Conservation (phyloP, 495 filamentous ascomycete species). For the Saxophila tyrrhenica region DNA sequence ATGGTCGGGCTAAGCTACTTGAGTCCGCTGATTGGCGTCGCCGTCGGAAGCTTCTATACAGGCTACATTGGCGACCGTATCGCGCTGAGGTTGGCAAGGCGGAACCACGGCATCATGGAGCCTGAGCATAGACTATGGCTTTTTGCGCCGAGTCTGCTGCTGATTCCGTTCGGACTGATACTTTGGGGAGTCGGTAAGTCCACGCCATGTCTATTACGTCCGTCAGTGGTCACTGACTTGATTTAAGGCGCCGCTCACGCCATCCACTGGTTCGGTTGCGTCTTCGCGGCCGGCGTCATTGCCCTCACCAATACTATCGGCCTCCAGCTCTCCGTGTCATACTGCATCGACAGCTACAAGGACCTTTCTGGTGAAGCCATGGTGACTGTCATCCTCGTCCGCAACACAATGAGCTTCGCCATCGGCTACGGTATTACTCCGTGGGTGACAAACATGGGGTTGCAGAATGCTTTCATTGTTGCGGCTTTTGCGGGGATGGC, state of each 20-base stretch:
- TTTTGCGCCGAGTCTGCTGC: constrained; percentile 37
- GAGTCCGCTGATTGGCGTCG: constrained; percentile 45
- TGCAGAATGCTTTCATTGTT: constrained; percentile 53
- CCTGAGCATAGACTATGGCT: constrained; percentile 55
- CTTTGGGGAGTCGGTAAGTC: constrained; percentile 50
- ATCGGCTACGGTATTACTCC: constrained; percentile 52
- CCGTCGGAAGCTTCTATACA: constrained; percentile 36
- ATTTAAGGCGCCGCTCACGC: constrained; percentile 37
- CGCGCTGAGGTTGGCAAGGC: constrained; percentile 45
- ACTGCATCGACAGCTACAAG: constrained; percentile 53
- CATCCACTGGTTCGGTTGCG: constrained; percentile 37
- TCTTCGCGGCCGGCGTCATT: constrained; percentile 51
- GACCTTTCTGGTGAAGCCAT: constrained; percentile 53
- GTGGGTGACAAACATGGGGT: constrained; percentile 48
- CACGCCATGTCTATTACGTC: background rate
- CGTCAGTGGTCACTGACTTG: background rate
- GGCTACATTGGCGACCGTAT: constrained; percentile 50
- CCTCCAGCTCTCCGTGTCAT: constrained; percentile 48
- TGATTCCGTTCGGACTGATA: constrained; percentile 46
- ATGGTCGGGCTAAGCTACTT: constrained; percentile 54
- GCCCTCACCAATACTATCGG: constrained; percentile 46
- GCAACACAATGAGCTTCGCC: constrained; percentile 57
- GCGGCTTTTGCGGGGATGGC: constrained; percentile 50
- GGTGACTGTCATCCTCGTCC: constrained; percentile 51
- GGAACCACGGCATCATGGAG: constrained; percentile 51